Conservation (phyloP, 192 early-diverging fungal species). For the Phlyctochytrium planicorne region DNA sequence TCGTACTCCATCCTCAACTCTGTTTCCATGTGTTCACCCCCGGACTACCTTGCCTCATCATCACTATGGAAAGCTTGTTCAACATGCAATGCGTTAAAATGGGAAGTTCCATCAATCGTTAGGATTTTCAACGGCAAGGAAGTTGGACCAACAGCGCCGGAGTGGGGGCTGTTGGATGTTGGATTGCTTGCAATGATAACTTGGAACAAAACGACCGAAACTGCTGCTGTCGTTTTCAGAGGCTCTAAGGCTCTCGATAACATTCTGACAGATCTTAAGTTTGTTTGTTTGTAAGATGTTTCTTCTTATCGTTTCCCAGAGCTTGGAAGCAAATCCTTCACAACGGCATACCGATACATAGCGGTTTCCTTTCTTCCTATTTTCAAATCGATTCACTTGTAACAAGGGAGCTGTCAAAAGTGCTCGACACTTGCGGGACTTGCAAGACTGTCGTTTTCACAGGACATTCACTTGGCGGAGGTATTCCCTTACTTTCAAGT, state of each 20-base stretch:
- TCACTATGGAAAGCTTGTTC: too few species aligned
- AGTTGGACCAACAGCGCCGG: too few species aligned
- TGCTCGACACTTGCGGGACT: background rate
- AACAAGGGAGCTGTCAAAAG: background rate
- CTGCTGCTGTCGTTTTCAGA: background rate
- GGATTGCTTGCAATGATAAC: background rate
- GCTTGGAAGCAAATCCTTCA: background rate
- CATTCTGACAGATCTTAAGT: background rate
- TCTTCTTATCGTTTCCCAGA: too few species aligned
- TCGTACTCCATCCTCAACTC: too few species aligned
- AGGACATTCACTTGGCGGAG: background rate
- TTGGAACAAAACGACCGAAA: background rate
- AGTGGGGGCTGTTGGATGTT: too few species aligned
- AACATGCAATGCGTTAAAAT: too few species aligned
- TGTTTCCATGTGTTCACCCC: too few species aligned
- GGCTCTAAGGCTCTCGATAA: background rate
- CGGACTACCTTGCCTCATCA: too few species aligned
- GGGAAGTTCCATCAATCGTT: too few species aligned
- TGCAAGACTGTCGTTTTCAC: background rate
- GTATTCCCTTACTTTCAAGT: too few species aligned
- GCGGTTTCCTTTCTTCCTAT: background rate
- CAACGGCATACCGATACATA: background rate
- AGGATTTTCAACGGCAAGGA: too few species aligned
- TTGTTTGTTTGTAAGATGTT: too few species aligned
- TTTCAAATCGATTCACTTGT: background rate